A percentile compares a stretch with the other conserved stretches of the same genome.
Conservation (phyloP, 306 rosid genomes). For the Lathyrus tuberosus region DNA sequence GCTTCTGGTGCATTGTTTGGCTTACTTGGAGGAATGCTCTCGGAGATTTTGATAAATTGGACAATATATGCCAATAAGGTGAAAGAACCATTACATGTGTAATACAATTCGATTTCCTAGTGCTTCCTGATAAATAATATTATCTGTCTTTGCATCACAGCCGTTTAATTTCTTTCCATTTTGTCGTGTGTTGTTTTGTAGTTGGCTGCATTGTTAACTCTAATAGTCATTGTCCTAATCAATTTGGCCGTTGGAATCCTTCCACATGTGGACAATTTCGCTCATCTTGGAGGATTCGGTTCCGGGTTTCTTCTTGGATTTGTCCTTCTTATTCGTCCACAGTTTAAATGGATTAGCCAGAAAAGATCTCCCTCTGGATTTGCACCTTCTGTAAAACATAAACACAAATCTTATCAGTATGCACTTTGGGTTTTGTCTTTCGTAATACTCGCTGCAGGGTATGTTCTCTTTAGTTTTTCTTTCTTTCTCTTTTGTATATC, state of each 20-base stretch:
- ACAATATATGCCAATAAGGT: slow-evolving; percentile 87
- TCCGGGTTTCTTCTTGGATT: slow-evolving; percentile 91
- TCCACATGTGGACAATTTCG: slow-evolving; percentile 90
- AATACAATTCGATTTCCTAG: slow-evolving; percentile 8
- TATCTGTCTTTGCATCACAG: background rate
- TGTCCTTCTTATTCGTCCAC: slow-evolving; percentile 73
- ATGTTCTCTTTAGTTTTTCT: slow-evolving; percentile 32
- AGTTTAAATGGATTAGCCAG: slow-evolving; percentile 68
- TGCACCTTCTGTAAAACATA: slow-evolving; percentile 51
- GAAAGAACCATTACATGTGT: slow-evolving; percentile 15
- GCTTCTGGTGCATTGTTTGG: slow-evolving; percentile 96
- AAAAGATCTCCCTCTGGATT: slow-evolving; percentile 36
- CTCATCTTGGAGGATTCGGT: slow-evolving; percentile 85
- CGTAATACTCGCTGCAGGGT: slow-evolving; percentile 59
- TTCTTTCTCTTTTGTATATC: slow-evolving; percentile 19
- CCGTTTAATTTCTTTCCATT: slow-evolving; percentile 38
- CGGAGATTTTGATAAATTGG: slow-evolving; percentile 88
- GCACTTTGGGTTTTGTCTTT: slow-evolving; percentile 64
- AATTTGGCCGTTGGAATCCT: slow-evolving; percentile 85
- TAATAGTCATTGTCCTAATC: slow-evolving; percentile 54
- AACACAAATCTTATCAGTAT: slow-evolving; percentile 74
- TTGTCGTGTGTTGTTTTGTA: slow-evolving; percentile 40
- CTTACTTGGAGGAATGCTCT: slow-evolving; percentile 84
- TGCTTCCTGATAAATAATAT: slow-evolving; percentile 15
- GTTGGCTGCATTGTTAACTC: slow-evolving; percentile 71